Conservation (phyloP, 176 grass and related monocot genomes). For the Bothriochloa decipiens region DNA sequence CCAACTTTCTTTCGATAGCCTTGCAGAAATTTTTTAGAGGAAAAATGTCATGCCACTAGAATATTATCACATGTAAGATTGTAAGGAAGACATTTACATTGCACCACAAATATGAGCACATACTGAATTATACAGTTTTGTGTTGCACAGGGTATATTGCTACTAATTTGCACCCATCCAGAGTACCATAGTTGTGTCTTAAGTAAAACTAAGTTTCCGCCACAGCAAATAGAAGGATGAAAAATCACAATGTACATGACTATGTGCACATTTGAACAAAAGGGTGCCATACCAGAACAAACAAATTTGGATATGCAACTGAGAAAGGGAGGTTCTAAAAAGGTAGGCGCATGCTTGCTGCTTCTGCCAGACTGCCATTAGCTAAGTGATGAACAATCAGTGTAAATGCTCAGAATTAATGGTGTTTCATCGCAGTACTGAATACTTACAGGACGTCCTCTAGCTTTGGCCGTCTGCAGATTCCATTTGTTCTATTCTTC, state of each 20-base stretch:
- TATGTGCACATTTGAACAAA: slow-evolving; percentile 16
- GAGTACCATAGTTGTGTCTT: not conserved
- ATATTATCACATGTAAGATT: not conserved
- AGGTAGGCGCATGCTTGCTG: not conserved
- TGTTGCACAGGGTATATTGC: slow-evolving; percentile 17
- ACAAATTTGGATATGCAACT: not conserved
- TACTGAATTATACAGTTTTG: slow-evolving; percentile 2
- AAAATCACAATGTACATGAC: not conserved
- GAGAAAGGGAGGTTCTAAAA: not conserved
- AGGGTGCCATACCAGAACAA: not conserved
- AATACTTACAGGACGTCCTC: slow-evolving; percentile 82
- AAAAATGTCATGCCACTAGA: slow-evolving; percentile 40
- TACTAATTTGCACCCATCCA: slow-evolving; percentile 22
- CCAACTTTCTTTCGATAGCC: slow-evolving; percentile 89
- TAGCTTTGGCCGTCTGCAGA: slow-evolving; percentile 76
- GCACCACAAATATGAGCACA: slow-evolving; percentile 39
- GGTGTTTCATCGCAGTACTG: slow-evolving; percentile 6
- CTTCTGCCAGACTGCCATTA: not conserved
- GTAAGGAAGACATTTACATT: slow-evolving; percentile 34
- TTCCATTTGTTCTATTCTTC: slow-evolving; percentile 96
- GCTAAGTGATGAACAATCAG: not conserved
- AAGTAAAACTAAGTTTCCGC: slow-evolving; percentile 6
- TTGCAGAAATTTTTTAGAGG: slow-evolving; percentile 42
- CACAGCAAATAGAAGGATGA: not conserved
- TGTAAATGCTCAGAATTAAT: not conserved